Percentiles rank a stretch among this genome's conserved stretches.
Conservation (phyloP, 495 filamentous ascomycete species). For the Aspergillus sparsus region DNA sequence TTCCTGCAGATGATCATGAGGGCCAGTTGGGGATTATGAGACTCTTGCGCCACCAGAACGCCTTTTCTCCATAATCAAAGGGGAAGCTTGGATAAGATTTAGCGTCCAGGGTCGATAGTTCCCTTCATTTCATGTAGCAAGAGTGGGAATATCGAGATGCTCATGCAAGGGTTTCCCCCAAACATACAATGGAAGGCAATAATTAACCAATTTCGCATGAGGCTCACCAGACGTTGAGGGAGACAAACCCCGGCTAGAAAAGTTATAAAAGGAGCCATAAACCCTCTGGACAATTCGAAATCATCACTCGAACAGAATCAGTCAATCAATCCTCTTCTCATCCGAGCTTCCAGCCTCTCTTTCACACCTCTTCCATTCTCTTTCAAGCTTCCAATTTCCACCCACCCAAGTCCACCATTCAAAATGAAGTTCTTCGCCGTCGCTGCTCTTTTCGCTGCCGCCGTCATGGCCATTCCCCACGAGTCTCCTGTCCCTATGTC, state of each 20-base stretch:
- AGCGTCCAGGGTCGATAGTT: not conserved
- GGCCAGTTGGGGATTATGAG: not conserved
- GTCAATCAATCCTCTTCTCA: conserved; percentile 14
- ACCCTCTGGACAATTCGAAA: conserved; percentile 1
- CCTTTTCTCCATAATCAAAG: not conserved
- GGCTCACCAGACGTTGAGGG: not conserved
- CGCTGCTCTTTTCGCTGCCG: conserved; percentile 34
- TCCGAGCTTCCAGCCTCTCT: not conserved
- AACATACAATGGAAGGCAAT: not conserved
- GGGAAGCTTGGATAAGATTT: not conserved
- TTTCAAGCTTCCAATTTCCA: conserved; percentile 12
- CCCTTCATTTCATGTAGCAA: not conserved
- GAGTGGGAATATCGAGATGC: conserved; percentile 3
- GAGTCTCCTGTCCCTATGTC: conserved; percentile 18
- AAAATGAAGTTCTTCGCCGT: conserved; percentile 43
- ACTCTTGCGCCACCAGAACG: not conserved
- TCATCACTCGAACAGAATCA: conserved; percentile 23
- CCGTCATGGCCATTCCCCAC: conserved; percentile 29
- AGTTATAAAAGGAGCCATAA: conserved; percentile 25
- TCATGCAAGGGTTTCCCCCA: conserved; percentile 5
- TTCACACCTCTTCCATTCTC: conserved; percentile 7
- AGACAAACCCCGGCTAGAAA: not conserved
- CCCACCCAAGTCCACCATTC: conserved; percentile 15
- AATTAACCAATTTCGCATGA: not conserved
- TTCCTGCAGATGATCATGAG: not conserved